Percentiles rank a stretch among this genome's conserved stretches.
phyloP scores from a whole-genome alignment of 352 stramenopile species.

The Phytophthora cactorum region DNA sequence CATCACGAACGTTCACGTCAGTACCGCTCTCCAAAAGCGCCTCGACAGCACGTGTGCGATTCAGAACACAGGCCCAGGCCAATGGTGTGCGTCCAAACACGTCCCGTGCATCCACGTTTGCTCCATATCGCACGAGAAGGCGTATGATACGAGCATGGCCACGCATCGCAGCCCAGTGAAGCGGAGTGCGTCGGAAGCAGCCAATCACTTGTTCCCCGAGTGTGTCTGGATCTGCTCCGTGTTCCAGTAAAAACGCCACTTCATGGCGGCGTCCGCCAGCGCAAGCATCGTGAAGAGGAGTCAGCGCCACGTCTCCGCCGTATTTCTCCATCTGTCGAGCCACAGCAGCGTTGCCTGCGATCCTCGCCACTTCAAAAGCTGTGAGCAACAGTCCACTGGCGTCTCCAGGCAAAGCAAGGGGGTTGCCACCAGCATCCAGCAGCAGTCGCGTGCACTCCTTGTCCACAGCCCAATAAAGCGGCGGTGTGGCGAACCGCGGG shows the following conservation, averaged over 20 bases:
- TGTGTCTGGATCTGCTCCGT: conserved; percentile 66
- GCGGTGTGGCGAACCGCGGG: conserved; percentile 62
- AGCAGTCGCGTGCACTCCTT: conserved; percentile 73
- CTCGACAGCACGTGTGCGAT: conserved; percentile 64
- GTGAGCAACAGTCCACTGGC: conserved; percentile 51
- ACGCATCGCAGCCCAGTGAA: conserved; percentile 86
- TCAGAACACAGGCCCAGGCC: conserved; percentile 77
- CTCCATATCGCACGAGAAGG: conserved; percentile 67
- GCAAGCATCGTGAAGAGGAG: conserved; percentile 74
- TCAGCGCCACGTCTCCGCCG: conserved; percentile 77
- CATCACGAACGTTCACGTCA: conserved; percentile 65
- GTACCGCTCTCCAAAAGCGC: conserved; percentile 60
- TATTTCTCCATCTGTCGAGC: conserved; percentile 81
- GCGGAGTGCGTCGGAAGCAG: conserved; percentile 69
- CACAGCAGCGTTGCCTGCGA: conserved; percentile 68
- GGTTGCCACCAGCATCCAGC: conserved; percentile 75
- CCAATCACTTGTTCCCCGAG: conserved; percentile 76
- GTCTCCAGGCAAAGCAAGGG: conserved; percentile 49
- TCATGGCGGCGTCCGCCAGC: conserved; percentile 60
- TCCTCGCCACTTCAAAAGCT: conserved; percentile 71
- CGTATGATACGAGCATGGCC: conserved; percentile 63
- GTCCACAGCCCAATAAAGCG: conserved; percentile 75
- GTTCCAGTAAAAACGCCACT: conserved; percentile 72
- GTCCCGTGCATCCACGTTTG: conserved; percentile 62
- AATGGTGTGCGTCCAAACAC: conserved; percentile 75